phyloP scores from a whole-genome alignment of 1,139 yeast species.

The Schwanniomyces etchellsii region DNA sequence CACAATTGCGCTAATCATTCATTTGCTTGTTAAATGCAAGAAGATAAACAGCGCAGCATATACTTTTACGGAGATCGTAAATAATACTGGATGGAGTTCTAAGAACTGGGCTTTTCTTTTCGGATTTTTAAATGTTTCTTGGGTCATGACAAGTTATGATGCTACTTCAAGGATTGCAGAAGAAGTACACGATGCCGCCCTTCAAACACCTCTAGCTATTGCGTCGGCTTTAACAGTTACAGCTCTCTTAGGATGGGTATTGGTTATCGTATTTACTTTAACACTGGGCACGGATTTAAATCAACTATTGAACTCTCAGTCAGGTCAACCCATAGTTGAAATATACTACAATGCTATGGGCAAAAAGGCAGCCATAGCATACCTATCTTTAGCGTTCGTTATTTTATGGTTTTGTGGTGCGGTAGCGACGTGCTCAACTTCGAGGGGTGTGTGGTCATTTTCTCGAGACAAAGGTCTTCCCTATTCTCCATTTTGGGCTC shows the following conservation, averaged over 20 bases:
- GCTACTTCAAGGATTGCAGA: neutral
- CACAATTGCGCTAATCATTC: neutral
- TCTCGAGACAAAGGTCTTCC: constrained; percentile 24
- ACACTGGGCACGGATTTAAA: constrained; percentile 7
- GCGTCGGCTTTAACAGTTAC: too few species aligned
- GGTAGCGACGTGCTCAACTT: constrained; percentile 16
- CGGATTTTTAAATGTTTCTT: neutral
- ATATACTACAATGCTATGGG: constrained; percentile 12
- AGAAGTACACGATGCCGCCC: neutral
- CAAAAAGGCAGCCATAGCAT: constrained; percentile 9
- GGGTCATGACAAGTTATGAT: neutral
- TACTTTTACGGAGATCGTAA: neutral
- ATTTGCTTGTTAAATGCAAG: neutral
- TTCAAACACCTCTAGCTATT: neutral
- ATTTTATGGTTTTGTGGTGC: constrained; percentile 15
- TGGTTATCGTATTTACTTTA: neutral
- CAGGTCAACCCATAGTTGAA: constrained; percentile 14
- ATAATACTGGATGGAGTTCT: neutral
- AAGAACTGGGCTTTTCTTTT: neutral
- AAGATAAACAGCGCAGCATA: neutral
- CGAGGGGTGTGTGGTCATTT: constrained; percentile 26
- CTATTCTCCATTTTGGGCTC: constrained; percentile 17
- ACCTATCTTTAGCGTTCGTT: neutral
- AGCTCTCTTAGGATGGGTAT: neutral
- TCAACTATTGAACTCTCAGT: constrained; percentile 7